A percentile compares a stretch with the other conserved stretches of the same genome.
phyloP scores from a whole-genome alignment of 768 basidiomycete species.

The Lentinula raphanica region DNA sequence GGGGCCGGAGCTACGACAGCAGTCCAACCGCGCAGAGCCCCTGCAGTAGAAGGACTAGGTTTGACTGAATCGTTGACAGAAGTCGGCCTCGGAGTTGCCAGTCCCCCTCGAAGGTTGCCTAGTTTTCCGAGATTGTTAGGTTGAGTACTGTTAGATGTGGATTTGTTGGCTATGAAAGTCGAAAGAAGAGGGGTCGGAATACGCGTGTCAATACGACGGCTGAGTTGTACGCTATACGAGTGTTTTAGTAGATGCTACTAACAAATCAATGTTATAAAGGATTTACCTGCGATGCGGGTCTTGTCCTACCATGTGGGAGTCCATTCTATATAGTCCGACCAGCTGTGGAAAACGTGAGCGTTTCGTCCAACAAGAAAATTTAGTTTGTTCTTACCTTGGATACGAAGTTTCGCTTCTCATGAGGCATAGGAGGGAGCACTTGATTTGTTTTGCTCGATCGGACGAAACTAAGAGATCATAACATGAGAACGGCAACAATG shows the following conservation, averaged over 20 bases:
- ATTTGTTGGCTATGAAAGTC: slow-evolving; percentile 25
- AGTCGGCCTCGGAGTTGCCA: slow-evolving; percentile 3
- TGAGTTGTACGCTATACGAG: slow-evolving; percentile 62
- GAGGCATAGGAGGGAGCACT: slow-evolving; percentile 78
- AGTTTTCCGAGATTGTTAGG: slow-evolving; percentile 54
- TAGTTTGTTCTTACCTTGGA: slow-evolving; percentile 52
- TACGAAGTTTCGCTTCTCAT: slow-evolving; percentile 78
- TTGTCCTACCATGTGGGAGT: slow-evolving; percentile 83
- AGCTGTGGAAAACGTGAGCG: slow-evolving; percentile 37
- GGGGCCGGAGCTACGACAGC: not conserved
- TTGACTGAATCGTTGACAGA: slow-evolving; percentile 9
- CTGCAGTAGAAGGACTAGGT: slow-evolving; percentile 1
- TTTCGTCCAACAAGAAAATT: slow-evolving; percentile 1
- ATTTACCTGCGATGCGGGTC: slow-evolving; percentile 73
- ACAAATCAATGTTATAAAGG: not conserved
- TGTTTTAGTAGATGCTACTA: not conserved
- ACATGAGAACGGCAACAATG: not conserved
- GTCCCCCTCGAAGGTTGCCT: slow-evolving; percentile 44
- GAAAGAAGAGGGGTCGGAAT: slow-evolving; percentile 72
- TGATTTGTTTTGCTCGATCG: slow-evolving; percentile 60
- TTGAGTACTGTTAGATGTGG: slow-evolving; percentile 29
- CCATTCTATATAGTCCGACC: slow-evolving; percentile 75
- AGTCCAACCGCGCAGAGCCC: not conserved
- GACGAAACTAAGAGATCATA: slow-evolving; percentile 47
- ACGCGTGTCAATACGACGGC: slow-evolving; percentile 78